A percentile compares a stretch with the other conserved stretches of the same genome.
Evolutionary conservation across 495 filamentous ascomycete species (phyloP).

Genomic region (Penicilliopsis zonata): DNA sequence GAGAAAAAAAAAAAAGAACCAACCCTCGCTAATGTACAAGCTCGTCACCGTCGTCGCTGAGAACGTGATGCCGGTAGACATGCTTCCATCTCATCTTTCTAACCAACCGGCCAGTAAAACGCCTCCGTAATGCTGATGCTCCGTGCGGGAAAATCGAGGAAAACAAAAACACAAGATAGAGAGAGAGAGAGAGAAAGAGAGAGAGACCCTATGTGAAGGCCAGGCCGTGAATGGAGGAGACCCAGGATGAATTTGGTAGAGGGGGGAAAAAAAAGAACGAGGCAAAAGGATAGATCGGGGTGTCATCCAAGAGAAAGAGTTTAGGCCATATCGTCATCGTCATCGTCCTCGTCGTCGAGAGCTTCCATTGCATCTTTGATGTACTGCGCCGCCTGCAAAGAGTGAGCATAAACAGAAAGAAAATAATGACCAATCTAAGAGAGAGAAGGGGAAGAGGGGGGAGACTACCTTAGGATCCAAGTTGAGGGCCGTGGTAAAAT

Average conservation of each 20-base stretch:
- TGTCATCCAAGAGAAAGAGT: slow-evolving; percentile 3
- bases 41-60: slow-evolving; percentile 8
- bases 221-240: too few relatives aligned
- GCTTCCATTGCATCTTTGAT: slow-evolving; percentile 91
- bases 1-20: slow-evolving; percentile 3
- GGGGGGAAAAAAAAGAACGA: slow-evolving; percentile 1
- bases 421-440: slow-evolving; percentile 3
- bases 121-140: slow-evolving; percentile 27
- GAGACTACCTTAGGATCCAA: slow-evolving; percentile 85
- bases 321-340: slow-evolving; percentile 49
- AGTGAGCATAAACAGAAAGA: slow-evolving; percentile 11
- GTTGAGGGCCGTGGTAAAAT: slow-evolving; percentile 89
- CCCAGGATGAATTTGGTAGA: too few relatives aligned
- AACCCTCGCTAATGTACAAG: slow-evolving; percentile 33
- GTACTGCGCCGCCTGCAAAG: slow-evolving; percentile 61
- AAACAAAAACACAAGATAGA: slow-evolving; percentile 1
- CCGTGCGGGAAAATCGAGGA: slow-evolving; percentile 4
- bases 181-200: too few relatives aligned
- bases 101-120: slow-evolving; percentile 20
- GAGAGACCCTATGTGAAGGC: slow-evolving; percentile 2
- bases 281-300: slow-evolving; percentile 4
- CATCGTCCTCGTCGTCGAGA: slow-evolving; percentile 73
- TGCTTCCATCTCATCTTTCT: slow-evolving; percentile 11
- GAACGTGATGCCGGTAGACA: slow-evolving; percentile 16
- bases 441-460: slow-evolving; percentile 1